Conservation (phyloP, 441 rosid genomes). For the Populus hybrid region DNA sequence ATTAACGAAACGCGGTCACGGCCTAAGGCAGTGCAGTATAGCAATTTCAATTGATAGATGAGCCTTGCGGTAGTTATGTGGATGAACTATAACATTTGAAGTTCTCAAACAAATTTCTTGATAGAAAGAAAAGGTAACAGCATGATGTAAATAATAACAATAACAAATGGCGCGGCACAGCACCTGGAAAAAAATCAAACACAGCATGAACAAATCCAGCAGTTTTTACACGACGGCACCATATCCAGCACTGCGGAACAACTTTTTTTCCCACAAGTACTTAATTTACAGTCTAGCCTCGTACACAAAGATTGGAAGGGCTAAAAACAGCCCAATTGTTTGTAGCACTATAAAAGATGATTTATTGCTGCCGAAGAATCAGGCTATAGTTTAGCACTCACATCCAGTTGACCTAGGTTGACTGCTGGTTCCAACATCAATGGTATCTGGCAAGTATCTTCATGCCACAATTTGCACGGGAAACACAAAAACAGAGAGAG, state of each 20-base stretch:
- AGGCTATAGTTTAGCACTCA: constrained; percentile 49
- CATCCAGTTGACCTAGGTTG: constrained; percentile 79
- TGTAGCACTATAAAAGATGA: constrained; percentile 15
- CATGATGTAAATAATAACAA: background rate
- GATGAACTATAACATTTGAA: background rate
- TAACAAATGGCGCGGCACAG: background rate
- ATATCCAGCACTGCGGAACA: constrained; percentile 11
- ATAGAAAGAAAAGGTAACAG: background rate
- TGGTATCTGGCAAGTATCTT: constrained; percentile 89
- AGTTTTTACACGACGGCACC: constrained; percentile 15
- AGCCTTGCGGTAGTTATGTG: background rate
- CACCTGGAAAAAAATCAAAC: constrained; percentile 13
- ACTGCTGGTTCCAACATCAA: constrained; percentile 69
- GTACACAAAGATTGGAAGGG: constrained; percentile 20
- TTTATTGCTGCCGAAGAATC: constrained; percentile 24
- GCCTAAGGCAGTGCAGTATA: background rate
- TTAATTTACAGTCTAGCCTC: constrained; percentile 34
- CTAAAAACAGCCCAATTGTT: constrained; percentile 18
- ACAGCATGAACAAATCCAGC: constrained; percentile 9
- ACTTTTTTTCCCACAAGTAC: constrained; percentile 25
- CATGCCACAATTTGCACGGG: constrained; percentile 10
- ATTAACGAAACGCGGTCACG: background rate
- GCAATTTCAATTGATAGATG: background rate
- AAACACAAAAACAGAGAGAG: constrained; percentile 6
- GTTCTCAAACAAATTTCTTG: background rate